Evolutionary conservation across 1,284 basidiomycete species (phyloP).

Genomic region (Trametes pubescens): DNA sequence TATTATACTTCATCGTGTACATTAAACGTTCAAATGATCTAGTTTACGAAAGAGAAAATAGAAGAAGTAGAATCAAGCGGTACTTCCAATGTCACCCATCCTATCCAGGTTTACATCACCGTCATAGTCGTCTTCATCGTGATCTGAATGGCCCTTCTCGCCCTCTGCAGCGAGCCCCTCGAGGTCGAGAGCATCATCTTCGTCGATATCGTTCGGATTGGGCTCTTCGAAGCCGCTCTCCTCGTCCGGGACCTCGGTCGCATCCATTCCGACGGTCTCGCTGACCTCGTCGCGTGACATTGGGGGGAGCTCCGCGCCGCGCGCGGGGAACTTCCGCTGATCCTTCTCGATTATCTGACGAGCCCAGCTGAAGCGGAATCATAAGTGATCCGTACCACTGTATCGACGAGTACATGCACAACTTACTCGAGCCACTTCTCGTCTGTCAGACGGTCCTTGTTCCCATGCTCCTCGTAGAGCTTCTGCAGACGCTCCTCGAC

Average conservation of each 20-base stretch:
- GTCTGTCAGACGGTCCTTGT: background rate
- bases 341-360: background rate
- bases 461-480: background rate
- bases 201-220: background rate
- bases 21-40: too few relatives aligned
- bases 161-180: background rate
- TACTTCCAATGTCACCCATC: background rate
- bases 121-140: background rate
- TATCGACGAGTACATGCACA: background rate
- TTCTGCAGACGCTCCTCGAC: background rate
- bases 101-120: background rate
- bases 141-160: background rate
- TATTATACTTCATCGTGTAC: too few relatives aligned
- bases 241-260: background rate
- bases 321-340: background rate
- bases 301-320: background rate
- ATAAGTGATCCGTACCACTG: background rate
- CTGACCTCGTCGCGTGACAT: constrained; percentile 4
- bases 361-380: background rate
- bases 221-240: constrained; percentile 1
- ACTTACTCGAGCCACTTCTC: background rate
- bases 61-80: background rate
- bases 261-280: background rate
- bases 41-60: background rate
- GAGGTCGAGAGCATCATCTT: background rate